Percentiles rank a stretch among this genome's conserved stretches.
Evolutionary conservation across 345 rosid species (phyloP).

Genomic region (Draba incana): DNA sequence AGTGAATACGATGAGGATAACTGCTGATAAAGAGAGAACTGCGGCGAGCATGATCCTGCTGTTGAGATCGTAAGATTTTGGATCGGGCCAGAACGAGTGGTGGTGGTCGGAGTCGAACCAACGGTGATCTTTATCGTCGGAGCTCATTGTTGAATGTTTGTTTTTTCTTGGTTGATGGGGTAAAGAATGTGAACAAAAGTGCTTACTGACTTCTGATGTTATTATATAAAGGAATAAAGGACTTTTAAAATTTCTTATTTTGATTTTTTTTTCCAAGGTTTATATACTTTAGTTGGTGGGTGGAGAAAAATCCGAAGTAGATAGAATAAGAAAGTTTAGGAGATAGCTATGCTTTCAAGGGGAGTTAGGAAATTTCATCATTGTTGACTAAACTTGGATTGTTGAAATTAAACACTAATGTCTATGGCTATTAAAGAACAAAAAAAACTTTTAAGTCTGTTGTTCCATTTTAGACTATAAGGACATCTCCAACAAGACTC

Average conservation of each 20-base stretch:
- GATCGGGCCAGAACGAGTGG: slow-evolving; percentile 32
- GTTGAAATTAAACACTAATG: slow-evolving; percentile 17
- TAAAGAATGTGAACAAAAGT: slow-evolving; percentile 22
- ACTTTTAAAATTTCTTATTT: neutral
- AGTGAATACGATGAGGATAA: slow-evolving; percentile 35
- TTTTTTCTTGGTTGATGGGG: slow-evolving; percentile 1
- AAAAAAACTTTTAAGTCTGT: neutral
- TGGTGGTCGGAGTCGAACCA: slow-evolving; percentile 1
- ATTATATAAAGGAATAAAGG: slow-evolving; percentile 17
- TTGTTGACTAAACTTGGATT: slow-evolving; percentile 33
- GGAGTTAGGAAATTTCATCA: slow-evolving; percentile 25
- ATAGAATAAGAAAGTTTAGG: neutral
- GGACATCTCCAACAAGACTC: neutral
- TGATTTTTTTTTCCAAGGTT: neutral
- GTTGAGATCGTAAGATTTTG: slow-evolving; percentile 29
- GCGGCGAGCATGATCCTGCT: slow-evolving; percentile 42
- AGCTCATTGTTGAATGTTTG: slow-evolving; percentile 34
- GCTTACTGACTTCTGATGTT: slow-evolving; percentile 22
- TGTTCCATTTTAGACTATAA: neutral
- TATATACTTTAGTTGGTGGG: slow-evolving; percentile 32
- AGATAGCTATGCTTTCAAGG: slow-evolving; percentile 9
- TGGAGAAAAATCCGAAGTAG: slow-evolving; percentile 25
- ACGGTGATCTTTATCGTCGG: slow-evolving; percentile 27
- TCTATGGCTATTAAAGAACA: slow-evolving; percentile 12
- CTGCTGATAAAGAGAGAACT: slow-evolving; percentile 32